Conservation (phyloP, 768 basidiomycete species). For the Trametes elegans region DNA sequence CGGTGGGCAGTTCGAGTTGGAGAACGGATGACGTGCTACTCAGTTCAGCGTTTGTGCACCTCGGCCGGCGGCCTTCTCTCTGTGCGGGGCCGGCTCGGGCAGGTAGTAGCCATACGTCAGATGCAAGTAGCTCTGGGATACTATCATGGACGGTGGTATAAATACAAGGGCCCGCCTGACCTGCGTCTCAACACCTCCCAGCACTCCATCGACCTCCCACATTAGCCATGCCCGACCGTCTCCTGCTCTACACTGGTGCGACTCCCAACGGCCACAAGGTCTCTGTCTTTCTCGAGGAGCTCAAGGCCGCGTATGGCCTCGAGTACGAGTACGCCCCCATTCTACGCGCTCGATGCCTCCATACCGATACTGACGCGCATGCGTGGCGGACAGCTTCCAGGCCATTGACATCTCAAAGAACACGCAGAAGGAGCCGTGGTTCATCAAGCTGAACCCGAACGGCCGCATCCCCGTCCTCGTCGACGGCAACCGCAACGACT, state of each 20-base stretch:
- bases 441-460: slow-evolving; percentile 71
- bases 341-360: background rate
- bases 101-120: too few relatives aligned
- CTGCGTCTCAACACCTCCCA: background rate
- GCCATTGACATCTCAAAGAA: slow-evolving; percentile 59
- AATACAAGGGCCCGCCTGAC: too few relatives aligned
- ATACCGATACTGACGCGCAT: background rate
- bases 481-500: slow-evolving; percentile 59
- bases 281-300: slow-evolving; percentile 61
- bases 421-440: slow-evolving; percentile 82
- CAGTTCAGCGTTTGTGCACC: too few relatives aligned
- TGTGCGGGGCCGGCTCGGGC: too few relatives aligned
- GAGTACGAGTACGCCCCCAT: slow-evolving; percentile 47
- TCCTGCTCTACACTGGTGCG: slow-evolving; percentile 32
- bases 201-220: background rate
- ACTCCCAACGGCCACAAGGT: slow-evolving; percentile 59
- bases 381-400: slow-evolving; percentile 37
- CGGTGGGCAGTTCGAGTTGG: too few relatives aligned
- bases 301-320: slow-evolving; percentile 41
- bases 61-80: too few relatives aligned
- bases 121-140: too few relatives aligned
- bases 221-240: background rate
- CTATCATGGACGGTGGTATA: too few relatives aligned
- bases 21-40: too few relatives aligned
- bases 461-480: slow-evolving; percentile 69